Conservation (phyloP, 352 stramenopile species). For the Phytopythium litorale region DNA sequence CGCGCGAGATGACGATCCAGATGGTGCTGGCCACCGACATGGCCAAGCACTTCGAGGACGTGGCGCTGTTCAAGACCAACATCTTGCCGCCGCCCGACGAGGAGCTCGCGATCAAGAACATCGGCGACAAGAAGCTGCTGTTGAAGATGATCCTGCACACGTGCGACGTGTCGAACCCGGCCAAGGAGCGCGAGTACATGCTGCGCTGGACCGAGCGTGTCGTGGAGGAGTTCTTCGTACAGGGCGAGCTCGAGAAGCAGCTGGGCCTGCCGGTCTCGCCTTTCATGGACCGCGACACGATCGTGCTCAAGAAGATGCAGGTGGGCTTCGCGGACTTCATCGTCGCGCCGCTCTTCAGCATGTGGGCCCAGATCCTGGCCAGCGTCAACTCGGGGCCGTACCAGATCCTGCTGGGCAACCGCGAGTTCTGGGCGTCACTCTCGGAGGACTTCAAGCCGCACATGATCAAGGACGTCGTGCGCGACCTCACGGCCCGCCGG, state of each 20-base stretch:
- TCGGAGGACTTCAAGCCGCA: slow-evolving; percentile 83
- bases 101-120: slow-evolving; percentile 72
- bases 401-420: slow-evolving; percentile 65
- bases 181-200: slow-evolving; percentile 85
- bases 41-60: slow-evolving; percentile 88
- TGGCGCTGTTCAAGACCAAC: slow-evolving; percentile 85
- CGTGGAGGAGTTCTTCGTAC: slow-evolving; percentile 94
- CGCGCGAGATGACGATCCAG: slow-evolving; percentile 86
- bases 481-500: slow-evolving; percentile 40
- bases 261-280: slow-evolving; percentile 86
- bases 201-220: slow-evolving; percentile 92
- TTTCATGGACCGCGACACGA: slow-evolving; percentile 92
- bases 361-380: slow-evolving; percentile 80
- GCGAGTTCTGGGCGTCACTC: slow-evolving; percentile 78
- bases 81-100: slow-evolving; percentile 67
- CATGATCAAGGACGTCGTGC: slow-evolving; percentile 78
- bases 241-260: slow-evolving; percentile 95
- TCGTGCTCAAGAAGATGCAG: slow-evolving; percentile 92
- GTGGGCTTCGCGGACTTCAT: slow-evolving; percentile 95
- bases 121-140: slow-evolving; percentile 85
- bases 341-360: slow-evolving; percentile 81
- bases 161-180: slow-evolving; percentile 94
- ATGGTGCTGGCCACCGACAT: slow-evolving; percentile 91
- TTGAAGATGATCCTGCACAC: slow-evolving; percentile 90
- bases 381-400: slow-evolving; percentile 68